A percentile compares a stretch with the other conserved stretches of the same genome.
Conservation (phyloP, 2,329 filamentous ascomycete genomes). For the Hypoxylon sp. region DNA sequence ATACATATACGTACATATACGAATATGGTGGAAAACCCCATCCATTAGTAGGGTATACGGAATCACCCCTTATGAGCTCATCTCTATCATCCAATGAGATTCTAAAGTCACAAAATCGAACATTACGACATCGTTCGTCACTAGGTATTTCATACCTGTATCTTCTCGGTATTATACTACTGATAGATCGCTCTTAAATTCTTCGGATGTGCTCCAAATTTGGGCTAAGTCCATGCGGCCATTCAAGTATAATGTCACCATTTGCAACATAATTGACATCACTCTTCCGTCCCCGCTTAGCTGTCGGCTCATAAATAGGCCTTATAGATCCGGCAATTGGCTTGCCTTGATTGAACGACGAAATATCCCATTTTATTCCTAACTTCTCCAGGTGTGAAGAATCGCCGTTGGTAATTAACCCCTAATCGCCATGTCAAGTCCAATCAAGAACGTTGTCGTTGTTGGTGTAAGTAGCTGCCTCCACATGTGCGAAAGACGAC, state of each 20-base stretch:
- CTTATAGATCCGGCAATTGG: conserved; percentile 14
- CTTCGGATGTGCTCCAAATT: conserved; percentile 3
- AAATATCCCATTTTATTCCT: not conserved
- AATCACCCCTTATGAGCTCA: conserved; percentile 26
- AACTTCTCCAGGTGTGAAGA: not conserved
- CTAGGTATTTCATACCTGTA: not conserved
- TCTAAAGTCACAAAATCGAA: not conserved
- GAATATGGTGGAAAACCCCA: no score
- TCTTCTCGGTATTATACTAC: not conserved
- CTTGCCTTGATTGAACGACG: not conserved
- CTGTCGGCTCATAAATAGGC: conserved; percentile 25
- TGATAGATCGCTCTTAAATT: not conserved
- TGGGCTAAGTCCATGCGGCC: conserved; percentile 5
- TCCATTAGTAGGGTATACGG: not conserved
- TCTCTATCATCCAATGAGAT: conserved; percentile 16
- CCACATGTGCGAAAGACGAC: not conserved
- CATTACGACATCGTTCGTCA: conserved; percentile 1
- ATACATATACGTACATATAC: no score
- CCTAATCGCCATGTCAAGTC: conserved; percentile 31
- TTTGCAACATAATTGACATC: conserved; percentile 9
- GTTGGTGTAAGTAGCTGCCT: conserved; percentile 45
- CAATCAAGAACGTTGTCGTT: conserved; percentile 48
- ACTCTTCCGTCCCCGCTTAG: conserved; percentile 25
- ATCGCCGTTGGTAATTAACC: not conserved
- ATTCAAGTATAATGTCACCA: not conserved